phyloP scores from a whole-genome alignment of 345 rosid species.

The Nasturtium officinale region DNA sequence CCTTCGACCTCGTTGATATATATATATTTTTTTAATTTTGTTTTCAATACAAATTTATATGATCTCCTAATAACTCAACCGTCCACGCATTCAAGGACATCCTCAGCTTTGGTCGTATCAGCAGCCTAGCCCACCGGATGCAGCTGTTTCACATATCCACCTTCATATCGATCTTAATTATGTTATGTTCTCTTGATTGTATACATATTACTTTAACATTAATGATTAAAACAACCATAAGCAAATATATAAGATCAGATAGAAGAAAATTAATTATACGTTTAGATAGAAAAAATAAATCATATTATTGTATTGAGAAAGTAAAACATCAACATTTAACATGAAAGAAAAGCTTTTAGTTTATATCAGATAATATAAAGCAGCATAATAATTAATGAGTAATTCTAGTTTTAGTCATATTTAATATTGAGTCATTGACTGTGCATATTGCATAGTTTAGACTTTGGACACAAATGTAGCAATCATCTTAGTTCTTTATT shows the following conservation, averaged over 20 bases:
- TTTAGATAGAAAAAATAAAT: neutral
- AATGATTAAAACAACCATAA: neutral
- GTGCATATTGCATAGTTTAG: neutral
- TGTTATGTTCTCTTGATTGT: neutral
- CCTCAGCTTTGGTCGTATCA: conserved; percentile 29
- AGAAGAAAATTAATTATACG: too few species aligned
- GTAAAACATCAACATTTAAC: neutral
- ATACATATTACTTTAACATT: neutral
- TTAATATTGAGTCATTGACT: neutral
- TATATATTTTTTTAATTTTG: neutral
- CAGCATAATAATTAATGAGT: neutral
- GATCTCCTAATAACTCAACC: conserved; percentile 35
- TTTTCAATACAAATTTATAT: neutral
- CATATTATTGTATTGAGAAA: conserved; percentile 3
- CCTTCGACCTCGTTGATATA: conserved; percentile 18
- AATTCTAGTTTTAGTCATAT: neutral
- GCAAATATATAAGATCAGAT: neutral
- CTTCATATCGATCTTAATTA: neutral
- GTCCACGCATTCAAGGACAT: conserved; percentile 29
- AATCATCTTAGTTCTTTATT: neutral
- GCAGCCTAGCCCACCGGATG: neutral
- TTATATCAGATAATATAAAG: too few species aligned
- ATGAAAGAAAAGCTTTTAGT: neutral
- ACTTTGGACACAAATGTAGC: neutral
- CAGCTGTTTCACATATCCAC: too few species aligned